A percentile compares a stretch with the other conserved stretches of the same genome.
These are phyloP conservation scores for Azolla pinnata DNA, from an alignment of 75 land plant genomes.

Conservation along the genomic window DNA sequence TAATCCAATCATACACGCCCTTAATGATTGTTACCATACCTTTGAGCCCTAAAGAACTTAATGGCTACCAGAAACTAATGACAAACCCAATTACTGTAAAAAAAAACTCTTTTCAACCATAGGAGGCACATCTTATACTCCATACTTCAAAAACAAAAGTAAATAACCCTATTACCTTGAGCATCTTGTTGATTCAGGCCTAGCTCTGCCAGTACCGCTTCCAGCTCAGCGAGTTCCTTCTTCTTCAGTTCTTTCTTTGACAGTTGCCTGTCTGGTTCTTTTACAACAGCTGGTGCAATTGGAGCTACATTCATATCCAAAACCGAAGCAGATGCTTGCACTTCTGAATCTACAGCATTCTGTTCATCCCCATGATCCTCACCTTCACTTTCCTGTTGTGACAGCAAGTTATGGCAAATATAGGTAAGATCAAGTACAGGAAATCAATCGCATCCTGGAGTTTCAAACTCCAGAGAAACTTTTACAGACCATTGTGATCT, in stretches of 20 bases:
- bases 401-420: not conserved
- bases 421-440: not conserved
- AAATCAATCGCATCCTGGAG: not conserved
- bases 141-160: no score
- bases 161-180: no score
- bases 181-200: constrained; percentile 23
- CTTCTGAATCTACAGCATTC: constrained; percentile 24
- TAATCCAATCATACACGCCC: no score
- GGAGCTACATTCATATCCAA: constrained; percentile 25
- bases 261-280: constrained; percentile 84
- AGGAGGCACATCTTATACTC: no score
- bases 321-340: constrained; percentile 8
- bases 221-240: constrained; percentile 83
- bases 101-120: no score
- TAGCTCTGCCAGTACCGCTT: constrained; percentile 72
- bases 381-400: constrained; percentile 76
- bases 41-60: no score
- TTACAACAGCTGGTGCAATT: constrained; percentile 16
- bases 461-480: no score
- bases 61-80: no score
- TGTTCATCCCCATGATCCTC: constrained; percentile 68
- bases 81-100: no score
- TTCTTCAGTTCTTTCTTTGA: constrained; percentile 87
- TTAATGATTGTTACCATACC: no score
- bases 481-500: no score